Conservation (phyloP, 495 filamentous ascomycete genomes). For the Coniosporium apollinis region DNA sequence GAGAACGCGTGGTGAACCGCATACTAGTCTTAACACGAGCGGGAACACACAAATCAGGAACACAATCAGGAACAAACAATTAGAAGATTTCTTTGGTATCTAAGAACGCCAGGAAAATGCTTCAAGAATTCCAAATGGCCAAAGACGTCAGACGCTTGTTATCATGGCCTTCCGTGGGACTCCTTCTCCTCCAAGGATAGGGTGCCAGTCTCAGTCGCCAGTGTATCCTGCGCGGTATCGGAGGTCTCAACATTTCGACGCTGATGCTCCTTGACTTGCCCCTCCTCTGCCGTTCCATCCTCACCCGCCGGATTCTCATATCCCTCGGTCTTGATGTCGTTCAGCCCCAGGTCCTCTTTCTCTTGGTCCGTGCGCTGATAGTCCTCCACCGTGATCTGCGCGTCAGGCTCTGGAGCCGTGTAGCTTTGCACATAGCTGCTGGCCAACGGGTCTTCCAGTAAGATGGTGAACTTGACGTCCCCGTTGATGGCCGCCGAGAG, state of each 20-base stretch:
- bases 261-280: neutral
- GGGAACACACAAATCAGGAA: no score
- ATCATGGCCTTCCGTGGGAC: no score
- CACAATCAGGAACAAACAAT: no score
- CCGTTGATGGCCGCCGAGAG: constrained; percentile 67
- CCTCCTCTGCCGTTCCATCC: constrained; percentile 2
- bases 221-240: neutral
- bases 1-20: no score
- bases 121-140: no score
- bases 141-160: no score
- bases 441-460: constrained; percentile 76
- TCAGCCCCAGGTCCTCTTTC: constrained; percentile 76
- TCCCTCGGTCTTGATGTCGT: constrained; percentile 80
- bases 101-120: no score
- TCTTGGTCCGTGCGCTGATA: constrained; percentile 81
- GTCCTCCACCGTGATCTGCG: constrained; percentile 65
- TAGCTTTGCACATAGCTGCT: constrained; percentile 87
- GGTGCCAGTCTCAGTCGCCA: no score
- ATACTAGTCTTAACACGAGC: no score
- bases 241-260: neutral
- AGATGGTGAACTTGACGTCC: constrained; percentile 66
- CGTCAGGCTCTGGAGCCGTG: constrained; percentile 51
- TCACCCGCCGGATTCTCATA: constrained; percentile 46
- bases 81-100: no score
- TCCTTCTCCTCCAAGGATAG: no score